These are phyloP conservation scores for Candida morakotiae DNA, from an alignment of 805 yeast species.

Conservation along the genomic window DNA sequence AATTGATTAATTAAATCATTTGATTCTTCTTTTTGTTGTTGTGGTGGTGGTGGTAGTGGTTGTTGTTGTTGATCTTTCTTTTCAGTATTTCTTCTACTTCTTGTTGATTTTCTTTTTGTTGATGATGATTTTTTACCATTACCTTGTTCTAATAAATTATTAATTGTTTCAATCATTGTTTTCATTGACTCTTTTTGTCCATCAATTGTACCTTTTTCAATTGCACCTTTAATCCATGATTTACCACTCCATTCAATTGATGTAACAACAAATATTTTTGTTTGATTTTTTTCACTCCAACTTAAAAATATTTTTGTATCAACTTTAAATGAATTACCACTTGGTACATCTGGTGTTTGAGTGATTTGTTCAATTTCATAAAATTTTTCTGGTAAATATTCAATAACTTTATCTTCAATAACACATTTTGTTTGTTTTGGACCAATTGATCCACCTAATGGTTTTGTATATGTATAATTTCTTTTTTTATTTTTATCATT, in stretches of 20 bases:
- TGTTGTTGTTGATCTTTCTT: slow-evolving; percentile 8
- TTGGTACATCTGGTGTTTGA: slow-evolving; percentile 79
- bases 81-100: slow-evolving; percentile 10
- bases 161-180: slow-evolving; percentile 45
- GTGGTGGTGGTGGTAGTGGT: slow-evolving; percentile 4
- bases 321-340: slow-evolving; percentile 65
- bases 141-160: slow-evolving; percentile 24
- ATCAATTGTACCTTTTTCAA: slow-evolving; percentile 68
- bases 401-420: slow-evolving; percentile 56
- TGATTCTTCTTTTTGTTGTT: slow-evolving; percentile 14
- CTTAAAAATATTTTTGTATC: slow-evolving; percentile 52
- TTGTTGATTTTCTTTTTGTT: slow-evolving; percentile 10
- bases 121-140: slow-evolving; percentile 7
- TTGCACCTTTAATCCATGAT: slow-evolving; percentile 74
- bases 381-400: slow-evolving; percentile 43
- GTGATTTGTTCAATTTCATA: slow-evolving; percentile 55
- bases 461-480: slow-evolving; percentile 56
- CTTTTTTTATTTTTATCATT: slow-evolving; percentile 34
- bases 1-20: slow-evolving; percentile 16
- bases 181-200: slow-evolving; percentile 65
- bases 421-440: slow-evolving; percentile 71
- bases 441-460: slow-evolving; percentile 64
- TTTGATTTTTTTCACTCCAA: slow-evolving; percentile 60
- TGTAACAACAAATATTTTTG: slow-evolving; percentile 51
- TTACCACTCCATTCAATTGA: slow-evolving; percentile 68